Conservation (phyloP, 2,329 filamentous ascomycete genomes). For the Helminthosporium solani region DNA sequence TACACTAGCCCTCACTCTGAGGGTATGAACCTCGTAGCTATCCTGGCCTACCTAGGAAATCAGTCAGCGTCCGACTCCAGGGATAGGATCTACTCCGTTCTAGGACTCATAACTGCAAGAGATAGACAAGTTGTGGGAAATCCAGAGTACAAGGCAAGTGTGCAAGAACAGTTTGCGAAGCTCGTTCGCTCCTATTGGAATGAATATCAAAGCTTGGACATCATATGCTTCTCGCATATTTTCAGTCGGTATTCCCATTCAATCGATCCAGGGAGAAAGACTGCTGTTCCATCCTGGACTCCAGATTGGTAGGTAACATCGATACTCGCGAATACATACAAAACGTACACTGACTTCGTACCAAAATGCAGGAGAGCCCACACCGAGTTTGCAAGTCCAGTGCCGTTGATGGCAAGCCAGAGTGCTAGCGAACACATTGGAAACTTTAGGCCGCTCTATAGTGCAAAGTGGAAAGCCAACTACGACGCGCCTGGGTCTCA, state of each 20-base stretch:
- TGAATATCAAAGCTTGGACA: slow-evolving; percentile 25
- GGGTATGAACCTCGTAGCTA: slow-evolving; percentile 27
- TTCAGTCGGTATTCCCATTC: slow-evolving; percentile 23
- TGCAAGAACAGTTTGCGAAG: slow-evolving; percentile 23
- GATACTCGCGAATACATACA: no score
- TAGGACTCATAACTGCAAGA: slow-evolving; percentile 26
- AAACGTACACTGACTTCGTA: no score
- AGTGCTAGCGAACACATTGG: slow-evolving; percentile 30
- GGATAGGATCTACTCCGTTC: slow-evolving; percentile 32
- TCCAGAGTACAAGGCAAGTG: slow-evolving; percentile 23
- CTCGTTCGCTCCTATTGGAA: slow-evolving; percentile 33
- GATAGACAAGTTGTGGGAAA: slow-evolving; percentile 26
- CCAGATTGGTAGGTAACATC: slow-evolving; percentile 37
- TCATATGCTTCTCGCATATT: slow-evolving; percentile 33
- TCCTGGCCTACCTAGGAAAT: slow-evolving; percentile 33
- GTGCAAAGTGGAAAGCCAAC: slow-evolving; percentile 20
- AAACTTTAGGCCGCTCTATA: slow-evolving; percentile 30
- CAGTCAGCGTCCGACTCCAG: slow-evolving; percentile 29
- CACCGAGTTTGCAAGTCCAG: slow-evolving; percentile 31
- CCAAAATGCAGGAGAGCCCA: no score
- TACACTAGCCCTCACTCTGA: slow-evolving; percentile 14
- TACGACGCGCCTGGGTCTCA: slow-evolving; percentile 29
- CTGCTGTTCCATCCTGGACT: slow-evolving; percentile 26
- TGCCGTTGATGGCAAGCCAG: slow-evolving; percentile 38
- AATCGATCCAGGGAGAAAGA: slow-evolving; percentile 10